Evolutionary conservation across 345 rosid species (phyloP), one percentile per base, ranked within the genome.

Genomic region (Eucalyptus sp.): DNA sequence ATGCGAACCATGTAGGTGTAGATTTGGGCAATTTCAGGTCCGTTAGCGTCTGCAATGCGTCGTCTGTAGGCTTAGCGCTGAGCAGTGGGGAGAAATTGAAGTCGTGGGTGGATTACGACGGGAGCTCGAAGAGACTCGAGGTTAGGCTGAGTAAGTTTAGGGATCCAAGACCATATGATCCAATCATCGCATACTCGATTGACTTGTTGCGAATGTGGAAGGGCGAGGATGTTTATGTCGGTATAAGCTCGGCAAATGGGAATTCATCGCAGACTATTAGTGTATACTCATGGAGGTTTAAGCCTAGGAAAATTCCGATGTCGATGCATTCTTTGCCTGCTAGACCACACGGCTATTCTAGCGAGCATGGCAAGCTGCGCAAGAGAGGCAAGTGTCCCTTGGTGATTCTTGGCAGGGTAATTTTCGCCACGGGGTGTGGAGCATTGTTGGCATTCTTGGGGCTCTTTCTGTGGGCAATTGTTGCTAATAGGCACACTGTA

Each of bases 41-140:
- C 58, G 91, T 89, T 37, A 89, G 87, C 29, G 91, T 90, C 66
- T 76, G 92, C 29, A 92, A 92, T 49, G 90, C 79, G 24, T 90
- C 94, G 10, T 62, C 93, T 8, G 33, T 83, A 11, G 83, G 89
- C 76, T 52, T 91, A 49, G 90, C 86, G 89, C 87, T 91, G 46
- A 93, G 91, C 88, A 90, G 86, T 89, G 96, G 95, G 37, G 91
- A 92, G 86, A 91, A 88, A 31, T 54, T 94, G 89, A 92, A 89
- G 87, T 91, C 95, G 7, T 95, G 97, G 95, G 71, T 94, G 58
- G 94, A 94, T 89, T 95, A 93, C 87, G 94, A 94, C 89, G 90
- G 94, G 41, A 91, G 87, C 87, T 93, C 92, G 25, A 94, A 91
- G 88, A 89, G 90, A 86, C 89, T 95, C 64, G 94, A 93, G 89